Percentiles rank a stretch among this genome's conserved stretches.
Conservation (phyloP, 202 grass and related monocot species). For the Panicum virgatum region DNA sequence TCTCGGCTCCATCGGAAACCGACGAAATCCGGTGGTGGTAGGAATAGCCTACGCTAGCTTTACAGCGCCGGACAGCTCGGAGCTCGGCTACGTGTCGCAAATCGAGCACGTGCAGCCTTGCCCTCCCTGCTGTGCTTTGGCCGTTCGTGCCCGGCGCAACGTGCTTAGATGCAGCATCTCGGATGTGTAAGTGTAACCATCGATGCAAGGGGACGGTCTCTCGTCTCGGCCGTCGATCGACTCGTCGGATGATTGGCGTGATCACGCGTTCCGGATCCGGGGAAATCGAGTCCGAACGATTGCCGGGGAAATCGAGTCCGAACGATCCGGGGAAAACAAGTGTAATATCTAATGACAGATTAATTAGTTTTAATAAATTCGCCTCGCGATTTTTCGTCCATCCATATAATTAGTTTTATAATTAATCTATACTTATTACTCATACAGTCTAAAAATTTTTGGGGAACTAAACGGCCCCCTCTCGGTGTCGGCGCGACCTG, state of each 20-base stretch:
- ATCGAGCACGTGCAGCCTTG: not conserved
- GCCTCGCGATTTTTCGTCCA: too few relatives aligned
- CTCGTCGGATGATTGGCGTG: not conserved
- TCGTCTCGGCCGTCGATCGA: too few relatives aligned
- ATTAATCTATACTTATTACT: too few relatives aligned
- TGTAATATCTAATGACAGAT: too few relatives aligned
- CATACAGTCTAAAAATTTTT: too few relatives aligned
- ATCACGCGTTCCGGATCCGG: not conserved
- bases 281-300: conserved; percentile 10
- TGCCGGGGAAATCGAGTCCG: too few relatives aligned
- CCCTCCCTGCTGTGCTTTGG: not conserved
- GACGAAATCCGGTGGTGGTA: conserved; percentile 2
- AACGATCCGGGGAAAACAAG: too few relatives aligned
- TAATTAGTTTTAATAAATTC: too few relatives aligned
- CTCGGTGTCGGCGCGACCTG: not conserved
- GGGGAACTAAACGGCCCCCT: too few relatives aligned
- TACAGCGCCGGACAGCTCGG: not conserved
- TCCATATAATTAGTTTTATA: too few relatives aligned
- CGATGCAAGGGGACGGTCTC: not conserved
- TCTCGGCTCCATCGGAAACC: not conserved
- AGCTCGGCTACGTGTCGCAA: conserved; percentile 6
- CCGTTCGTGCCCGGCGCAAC: not conserved
- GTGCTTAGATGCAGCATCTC: not conserved
- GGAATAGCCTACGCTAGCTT: too few relatives aligned
- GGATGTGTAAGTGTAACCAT: not conserved